Base-by-base conservation (phyloP, 139 green algal species). In the Deuterostichococcus epilithicus region DNA sequence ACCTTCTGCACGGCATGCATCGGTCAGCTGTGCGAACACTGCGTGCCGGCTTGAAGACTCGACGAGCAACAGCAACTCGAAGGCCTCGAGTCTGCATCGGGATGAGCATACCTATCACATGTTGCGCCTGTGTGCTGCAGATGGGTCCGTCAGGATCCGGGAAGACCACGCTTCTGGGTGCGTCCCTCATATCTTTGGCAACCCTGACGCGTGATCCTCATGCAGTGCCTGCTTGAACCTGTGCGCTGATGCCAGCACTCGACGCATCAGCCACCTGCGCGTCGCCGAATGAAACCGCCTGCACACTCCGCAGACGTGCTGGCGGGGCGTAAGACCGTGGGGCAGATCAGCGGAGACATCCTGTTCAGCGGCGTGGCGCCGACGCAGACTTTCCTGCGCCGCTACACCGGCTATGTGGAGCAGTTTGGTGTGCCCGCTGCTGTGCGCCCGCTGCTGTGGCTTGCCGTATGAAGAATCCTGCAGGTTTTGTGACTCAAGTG, bases 401-500 rank as follows among this genome's bases (percentile, higher is more conserved):
- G 78, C 37, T 82, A 81, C 70, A 83, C 78, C 23, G 76, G 84
- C 1, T 90, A 88, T 75, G 86, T 88, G 36, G 83, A 86, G 73
- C 87, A 91, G 72, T 83, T 81, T 79, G 86, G 89, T 65, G 89
- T n/a, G n/a, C n/a, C n/a, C n/a, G n/a, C n/a, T n/a, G n/a, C n/a
- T n/a, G n/a, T n/a, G n/a, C n/a, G 84, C 1, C 78, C 92, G 78
- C 74, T 94, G 36, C 78, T 82, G 23, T 89, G 82, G 58, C 76
- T 81, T 32, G 58, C 25, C 26, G 58, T 26, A 67, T 67, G 25
- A 32, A 26, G 25, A 67, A 26, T 26, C 58, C 2, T n/a, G n/a
- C n/a, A n/a, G n/a, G n/a, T n/a, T n/a, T n/a, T n/a, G n/a, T n/a
- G n/a, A n/a, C n/a, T n/a, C n/a, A n/a, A n/a, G n/a, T n/a, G n/a